Evolutionary conservation across 495 filamentous ascomycete genomes (phyloP).

Genomic region (Aspergillus egyptiacus): DNA sequence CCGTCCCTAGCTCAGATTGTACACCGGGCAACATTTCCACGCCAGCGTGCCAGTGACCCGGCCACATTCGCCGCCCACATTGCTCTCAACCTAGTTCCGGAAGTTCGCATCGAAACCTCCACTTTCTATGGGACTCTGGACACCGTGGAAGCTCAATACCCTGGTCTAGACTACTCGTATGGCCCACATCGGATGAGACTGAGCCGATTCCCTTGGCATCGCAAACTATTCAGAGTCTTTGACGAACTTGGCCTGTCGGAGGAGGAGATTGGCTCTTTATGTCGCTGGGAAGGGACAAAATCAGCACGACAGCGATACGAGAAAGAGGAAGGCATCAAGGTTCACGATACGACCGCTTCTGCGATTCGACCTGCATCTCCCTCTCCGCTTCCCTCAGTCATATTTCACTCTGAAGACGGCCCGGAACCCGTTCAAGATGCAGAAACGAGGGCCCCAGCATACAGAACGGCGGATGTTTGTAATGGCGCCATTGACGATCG

Average conservation of each 20-base stretch:
- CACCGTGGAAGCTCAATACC: conserved; percentile 82
- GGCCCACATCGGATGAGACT: conserved; percentile 77
- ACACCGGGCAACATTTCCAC: conserved; percentile 53
- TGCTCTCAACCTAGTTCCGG: conserved; percentile 67
- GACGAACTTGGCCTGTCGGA: conserved; percentile 71
- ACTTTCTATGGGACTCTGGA: conserved; percentile 82
- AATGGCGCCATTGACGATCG: conserved; percentile 23
- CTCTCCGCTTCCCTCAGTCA: conserved; percentile 26
- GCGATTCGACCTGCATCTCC: conserved; percentile 47
- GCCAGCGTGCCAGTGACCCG: conserved; percentile 49
- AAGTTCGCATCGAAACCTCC: conserved; percentile 80
- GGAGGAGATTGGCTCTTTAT: conserved; percentile 68
- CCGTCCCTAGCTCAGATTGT: conserved; percentile 50
- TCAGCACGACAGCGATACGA: conserved; percentile 85
- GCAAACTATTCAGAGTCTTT: conserved; percentile 74
- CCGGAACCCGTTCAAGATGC: conserved; percentile 27
- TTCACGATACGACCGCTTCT: conserved; percentile 74
- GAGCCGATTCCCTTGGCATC: conserved; percentile 74
- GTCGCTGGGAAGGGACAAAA: conserved; percentile 90
- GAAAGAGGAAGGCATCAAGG: conserved; percentile 62
- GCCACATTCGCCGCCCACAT: conserved; percentile 54
- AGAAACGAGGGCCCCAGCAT: conserved; percentile 25
- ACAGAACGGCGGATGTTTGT: conserved; percentile 24
- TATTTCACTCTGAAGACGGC: conserved; percentile 30
- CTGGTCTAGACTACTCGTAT: conserved; percentile 81